Base-by-base conservation (phyloP, 2,329 filamentous ascomycete genomes). In the Esteya vermicola region DNA sequence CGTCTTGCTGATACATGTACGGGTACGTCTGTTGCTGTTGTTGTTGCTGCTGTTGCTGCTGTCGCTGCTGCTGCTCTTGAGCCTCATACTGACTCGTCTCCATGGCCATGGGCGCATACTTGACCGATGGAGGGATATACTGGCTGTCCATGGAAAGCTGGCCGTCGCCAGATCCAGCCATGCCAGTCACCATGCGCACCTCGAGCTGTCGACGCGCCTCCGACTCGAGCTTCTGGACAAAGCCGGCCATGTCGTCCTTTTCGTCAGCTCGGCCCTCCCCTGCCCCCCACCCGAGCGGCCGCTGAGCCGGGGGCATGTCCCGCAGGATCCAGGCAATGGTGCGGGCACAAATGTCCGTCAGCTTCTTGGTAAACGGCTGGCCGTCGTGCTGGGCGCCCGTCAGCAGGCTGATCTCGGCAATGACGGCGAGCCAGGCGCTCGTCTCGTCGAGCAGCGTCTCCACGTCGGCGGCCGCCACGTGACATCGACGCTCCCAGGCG, bases 361-460 rank as follows among this genome's bases (percentile, higher is more conserved):
- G 63, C 21, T 68, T 61, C 33, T 57, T 55, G 34, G 59, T 58
- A 30, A 71, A 58, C 18, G 57, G 57, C 21, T 54, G 55, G 19
- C 66, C 65, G 13, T 25, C 35, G 38, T 40, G 25, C 25, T 63
- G 60, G 16, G 43, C 41, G 27, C 46, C 40, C 5, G 35, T 38
- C 13, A 48, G 27, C 20, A 47, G 31, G 18, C 78, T 74, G 36
- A 78, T 75, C 42, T 84, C 78, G 22, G 68, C 68, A 47, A 89
- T 68, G 32, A 88, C 70, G 26, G 67, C 64, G 36, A 84, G 60
- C 77, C 82, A 88, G 19, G 65, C 58, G 25, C 71, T 66, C 78
- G 85, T 85, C 39, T 86, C 79, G 9, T 63, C 58, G 45, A 69
- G 70, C 37, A 89, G 60, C n/a, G 57, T 58, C 14, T 66, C 62